Conservation (phyloP, 441 rosid species). For the Bocquillonia castaneifolia region DNA sequence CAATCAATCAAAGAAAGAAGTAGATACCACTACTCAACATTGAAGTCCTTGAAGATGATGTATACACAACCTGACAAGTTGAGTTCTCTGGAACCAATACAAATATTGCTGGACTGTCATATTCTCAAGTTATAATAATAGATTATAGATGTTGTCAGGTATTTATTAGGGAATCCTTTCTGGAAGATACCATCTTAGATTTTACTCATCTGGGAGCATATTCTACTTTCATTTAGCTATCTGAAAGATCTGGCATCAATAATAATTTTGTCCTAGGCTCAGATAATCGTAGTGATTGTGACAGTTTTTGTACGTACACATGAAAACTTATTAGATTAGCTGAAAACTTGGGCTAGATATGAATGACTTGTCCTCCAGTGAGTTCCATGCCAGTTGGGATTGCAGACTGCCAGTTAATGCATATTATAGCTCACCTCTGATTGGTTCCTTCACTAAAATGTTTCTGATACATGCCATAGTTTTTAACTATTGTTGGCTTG, state of each 20-base stretch:
- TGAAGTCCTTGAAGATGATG: conserved; percentile 1
- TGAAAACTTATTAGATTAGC: background rate
- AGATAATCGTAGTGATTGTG: background rate
- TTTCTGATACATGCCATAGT: background rate
- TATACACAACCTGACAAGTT: background rate
- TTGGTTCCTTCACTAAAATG: background rate
- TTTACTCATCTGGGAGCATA: background rate
- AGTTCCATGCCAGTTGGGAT: too few species aligned
- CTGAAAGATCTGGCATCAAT: background rate
- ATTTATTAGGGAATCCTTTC: background rate
- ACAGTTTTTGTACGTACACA: background rate
- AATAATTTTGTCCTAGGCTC: too few species aligned
- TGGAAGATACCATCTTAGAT: background rate
- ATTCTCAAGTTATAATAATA: background rate
- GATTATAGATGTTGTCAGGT: background rate
- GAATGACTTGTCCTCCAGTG: too few species aligned
- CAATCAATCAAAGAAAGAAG: background rate
- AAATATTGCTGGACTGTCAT: background rate
- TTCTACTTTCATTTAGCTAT: background rate
- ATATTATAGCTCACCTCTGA: background rate
- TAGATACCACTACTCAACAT: background rate
- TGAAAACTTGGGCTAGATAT: too few species aligned
- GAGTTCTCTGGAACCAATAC: background rate
- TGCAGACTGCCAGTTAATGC: too few species aligned
- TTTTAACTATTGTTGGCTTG: background rate